Evolutionary conservation across 2,329 filamentous ascomycete genomes (phyloP).

Genomic region (Ophiostoma sp.): DNA sequence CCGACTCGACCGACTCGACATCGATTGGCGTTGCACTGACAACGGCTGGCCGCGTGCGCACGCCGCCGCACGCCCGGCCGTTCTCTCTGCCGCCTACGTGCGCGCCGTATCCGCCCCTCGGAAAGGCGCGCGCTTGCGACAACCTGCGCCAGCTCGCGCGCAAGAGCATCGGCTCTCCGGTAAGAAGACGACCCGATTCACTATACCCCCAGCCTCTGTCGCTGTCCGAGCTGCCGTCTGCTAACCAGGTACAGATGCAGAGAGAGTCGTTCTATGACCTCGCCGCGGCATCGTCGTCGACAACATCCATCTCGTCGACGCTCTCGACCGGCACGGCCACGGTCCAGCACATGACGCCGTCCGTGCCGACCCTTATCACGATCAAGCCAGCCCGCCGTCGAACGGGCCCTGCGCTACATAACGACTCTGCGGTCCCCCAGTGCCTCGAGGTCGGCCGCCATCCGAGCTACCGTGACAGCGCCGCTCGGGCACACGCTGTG

Average conservation of each 20-base stretch:
- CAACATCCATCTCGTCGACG: neutral
- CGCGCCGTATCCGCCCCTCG: no score
- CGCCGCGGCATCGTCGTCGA: neutral
- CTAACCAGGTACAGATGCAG: neutral
- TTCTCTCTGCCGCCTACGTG: neutral
- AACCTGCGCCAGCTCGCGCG: neutral
- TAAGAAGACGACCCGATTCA: neutral
- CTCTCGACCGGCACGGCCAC: neutral
- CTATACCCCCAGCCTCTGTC: no score
- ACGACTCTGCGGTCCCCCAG: neutral
- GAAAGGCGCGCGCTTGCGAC: neutral
- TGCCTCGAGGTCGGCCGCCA: neutral
- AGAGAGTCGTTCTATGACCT: neutral
- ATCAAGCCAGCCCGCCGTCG: neutral
- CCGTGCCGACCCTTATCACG: neutral
- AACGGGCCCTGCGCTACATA: neutral
- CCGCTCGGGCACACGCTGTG: neutral
- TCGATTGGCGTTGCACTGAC: neutral
- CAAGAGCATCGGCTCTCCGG: slow-evolving; percentile 10
- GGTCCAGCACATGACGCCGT: neutral
- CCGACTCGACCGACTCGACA: neutral
- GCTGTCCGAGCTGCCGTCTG: no score
- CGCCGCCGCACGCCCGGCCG: neutral
- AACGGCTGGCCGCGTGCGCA: neutral
- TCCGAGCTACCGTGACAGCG: neutral